Percentiles rank a stretch among this genome's conserved stretches.
phyloP scores from a whole-genome alignment of 202 grass and related monocot species.

The Thinopyrum obtusiflorum region DNA sequence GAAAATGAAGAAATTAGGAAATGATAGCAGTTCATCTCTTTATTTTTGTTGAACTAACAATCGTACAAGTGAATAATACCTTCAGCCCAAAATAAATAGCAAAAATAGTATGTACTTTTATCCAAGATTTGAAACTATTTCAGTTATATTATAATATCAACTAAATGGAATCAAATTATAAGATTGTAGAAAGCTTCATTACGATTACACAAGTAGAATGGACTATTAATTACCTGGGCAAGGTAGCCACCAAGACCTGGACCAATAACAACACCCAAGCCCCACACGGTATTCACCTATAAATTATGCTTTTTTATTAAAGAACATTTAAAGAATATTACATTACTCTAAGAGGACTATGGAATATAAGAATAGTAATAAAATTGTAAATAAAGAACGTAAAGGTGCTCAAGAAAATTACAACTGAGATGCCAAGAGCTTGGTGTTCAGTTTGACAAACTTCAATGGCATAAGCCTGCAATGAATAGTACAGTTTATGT shows the following conservation, averaged over 20 bases:
- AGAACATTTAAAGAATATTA: not conserved
- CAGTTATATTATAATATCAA: not conserved
- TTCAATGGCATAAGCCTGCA: constrained; percentile 70
- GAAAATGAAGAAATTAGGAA: constrained; percentile 4
- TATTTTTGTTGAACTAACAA: constrained; percentile 1
- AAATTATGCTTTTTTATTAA: not conserved
- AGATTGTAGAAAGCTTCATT: not conserved
- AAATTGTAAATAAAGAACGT: not conserved
- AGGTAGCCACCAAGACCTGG: constrained; percentile 66
- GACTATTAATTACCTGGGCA: constrained; percentile 46
- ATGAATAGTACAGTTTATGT: not conserved
- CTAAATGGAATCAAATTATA: not conserved
- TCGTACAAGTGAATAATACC: not conserved
- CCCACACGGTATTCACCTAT: constrained; percentile 60
- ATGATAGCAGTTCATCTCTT: not conserved
- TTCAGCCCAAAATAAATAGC: not conserved
- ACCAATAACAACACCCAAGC: constrained; percentile 60
- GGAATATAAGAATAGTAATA: not conserved
- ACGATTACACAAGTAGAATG: not conserved
- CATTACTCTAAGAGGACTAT: not conserved
- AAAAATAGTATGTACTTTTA: not conserved
- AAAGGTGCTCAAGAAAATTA: constrained; percentile 27
- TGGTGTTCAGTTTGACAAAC: constrained; percentile 56
- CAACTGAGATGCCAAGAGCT: constrained; percentile 57
- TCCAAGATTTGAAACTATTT: not conserved